These are phyloP conservation scores for Hydnum rufescens DNA, from an alignment of 768 basidiomycete species.

Conservation along the genomic window DNA sequence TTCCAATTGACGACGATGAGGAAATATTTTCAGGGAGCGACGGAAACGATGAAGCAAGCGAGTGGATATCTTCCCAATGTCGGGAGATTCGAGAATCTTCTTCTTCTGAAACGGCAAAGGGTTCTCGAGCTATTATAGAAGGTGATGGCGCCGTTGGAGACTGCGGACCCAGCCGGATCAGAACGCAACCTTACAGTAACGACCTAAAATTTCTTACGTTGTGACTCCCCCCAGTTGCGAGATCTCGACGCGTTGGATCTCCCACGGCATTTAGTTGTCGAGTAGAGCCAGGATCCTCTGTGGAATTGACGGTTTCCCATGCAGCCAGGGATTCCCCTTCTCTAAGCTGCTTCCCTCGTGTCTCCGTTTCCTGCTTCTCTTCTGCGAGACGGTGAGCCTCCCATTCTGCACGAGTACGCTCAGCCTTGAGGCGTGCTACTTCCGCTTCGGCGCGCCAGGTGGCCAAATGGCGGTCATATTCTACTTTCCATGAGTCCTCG, in stretches of 20 bases:
- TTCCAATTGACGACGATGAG: slow-evolving; percentile 35
- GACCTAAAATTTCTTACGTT: slow-evolving; percentile 2
- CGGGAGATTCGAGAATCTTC: slow-evolving; percentile 14
- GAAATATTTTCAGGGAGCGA: slow-evolving; percentile 30
- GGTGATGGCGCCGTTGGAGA: neutral
- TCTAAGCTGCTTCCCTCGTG: neutral
- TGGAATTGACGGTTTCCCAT: slow-evolving; percentile 14
- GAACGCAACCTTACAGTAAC: neutral
- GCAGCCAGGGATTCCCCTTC: slow-evolving; percentile 11
- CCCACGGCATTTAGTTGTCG: slow-evolving; percentile 2
- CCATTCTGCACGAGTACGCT: slow-evolving; percentile 44
- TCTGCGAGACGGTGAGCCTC: slow-evolving; percentile 32
- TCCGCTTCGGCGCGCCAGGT: slow-evolving; percentile 57
- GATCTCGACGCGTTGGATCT: neutral
- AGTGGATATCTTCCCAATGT: slow-evolving; percentile 58
- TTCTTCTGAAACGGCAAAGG: neutral
- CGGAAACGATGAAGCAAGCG: slow-evolving; percentile 42
- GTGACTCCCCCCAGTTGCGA: slow-evolving; percentile 18
- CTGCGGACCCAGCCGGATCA: neutral
- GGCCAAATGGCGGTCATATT: slow-evolving; percentile 48
- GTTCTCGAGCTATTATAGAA: neutral
- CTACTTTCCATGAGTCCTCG: slow-evolving; percentile 34
- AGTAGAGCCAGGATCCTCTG: slow-evolving; percentile 17
- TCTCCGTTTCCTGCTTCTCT: neutral
- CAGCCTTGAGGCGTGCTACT: slow-evolving; percentile 52